Base-by-base conservation (phyloP, 179 eudicot genomes). In the Actinidia polygama region DNA sequence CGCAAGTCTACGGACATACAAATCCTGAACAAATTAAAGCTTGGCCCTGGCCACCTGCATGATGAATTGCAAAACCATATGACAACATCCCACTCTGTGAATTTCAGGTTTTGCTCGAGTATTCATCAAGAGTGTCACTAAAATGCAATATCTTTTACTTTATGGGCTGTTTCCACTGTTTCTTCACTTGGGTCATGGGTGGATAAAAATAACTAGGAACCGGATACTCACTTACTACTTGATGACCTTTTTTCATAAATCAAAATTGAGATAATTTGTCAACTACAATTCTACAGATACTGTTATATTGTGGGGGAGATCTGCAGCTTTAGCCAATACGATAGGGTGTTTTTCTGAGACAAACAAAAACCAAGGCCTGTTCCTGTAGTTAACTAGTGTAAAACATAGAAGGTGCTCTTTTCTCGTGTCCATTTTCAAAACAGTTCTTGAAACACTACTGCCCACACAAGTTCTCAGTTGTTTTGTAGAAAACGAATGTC, bases 11-110 rank as follows among this genome's bases (percentile, higher is more conserved):
- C 90, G 91, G 81, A 87, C 89, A 88, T 94, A 96, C 61, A 96
- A 91, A 68, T 88, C 94, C 88, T 96, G 97, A 51, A 96, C 99
- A 78, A 94, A 90, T 85, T 91, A 89, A 6, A 97, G 89, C 73
- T 96, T 98, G 88, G 92, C 91, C 90, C 99, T 90, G 44, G 89
- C 90, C 99, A 96, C 98, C 99, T 44, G 98, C 98, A 89, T 96
- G 89, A 92, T 94, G 99, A 83, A 96, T 90, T 3, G 98, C 99
- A 87, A 96, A 93, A 18, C 99, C 99, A 86, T 95, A 96, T 7
- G 98, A 97, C 82, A 96, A 78, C 6, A 96, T 89, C 97, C 76
- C 93, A 84, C 55, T 95, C 98, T 12, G 91, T 90, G 92, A 83
- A 96, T 92, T 83, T 95, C 99, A 51, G 98, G 94, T 81, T 96